Evolutionary conservation across 2,329 filamentous ascomycete genomes (phyloP), one percentile per base, ranked within the genome.

Genomic region (Neopestalotiopsis sp.): DNA sequence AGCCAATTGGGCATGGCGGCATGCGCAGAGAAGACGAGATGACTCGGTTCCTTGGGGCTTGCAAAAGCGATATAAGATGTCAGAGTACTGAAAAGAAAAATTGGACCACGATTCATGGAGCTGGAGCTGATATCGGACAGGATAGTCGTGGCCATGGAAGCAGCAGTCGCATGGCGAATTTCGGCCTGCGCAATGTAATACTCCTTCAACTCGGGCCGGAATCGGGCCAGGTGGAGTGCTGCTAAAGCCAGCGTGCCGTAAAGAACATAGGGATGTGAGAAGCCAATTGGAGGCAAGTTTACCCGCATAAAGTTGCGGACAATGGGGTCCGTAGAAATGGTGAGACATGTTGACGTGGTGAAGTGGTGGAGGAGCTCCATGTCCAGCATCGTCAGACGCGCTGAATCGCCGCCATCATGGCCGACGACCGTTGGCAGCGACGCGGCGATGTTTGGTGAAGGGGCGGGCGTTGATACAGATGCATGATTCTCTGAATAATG

Each of bases 341-440:
- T 87, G n/a, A 80, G 77, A 65, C 81, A 82, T 0, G 86, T 88
- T 10, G 81, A 82, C 0, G 81, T 84, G 59, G 81, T 82, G 71
- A 81, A 88, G 75, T 88, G 85, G 72, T 88, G 85, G 6, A 89
- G 78, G 1, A 89, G 80, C 71, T 88, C 85, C 9, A 88, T 79
- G 61, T 88, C 84, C 12, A 81, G 73, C 40, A 45, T 72, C 68
- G 40, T 66, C 6, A 53, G 45, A 3, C 9, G 17, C 20, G 17
- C 9, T 6, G 38, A 14, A 24, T 12, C n/a, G 9, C 3, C 5
- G 28, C 20, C 20, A 42, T 24, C 20, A 20, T 10, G 34, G 34
- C 34, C 10, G 34, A 38, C 34, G 34, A 9, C 3, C 3, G 34
- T 10, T 10, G 34, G 34, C 10, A 38, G 34, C 34, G 34, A 3